phyloP scores from a whole-genome alignment of 2,329 filamentous ascomycete species.

The Xylogone sp. region DNA sequence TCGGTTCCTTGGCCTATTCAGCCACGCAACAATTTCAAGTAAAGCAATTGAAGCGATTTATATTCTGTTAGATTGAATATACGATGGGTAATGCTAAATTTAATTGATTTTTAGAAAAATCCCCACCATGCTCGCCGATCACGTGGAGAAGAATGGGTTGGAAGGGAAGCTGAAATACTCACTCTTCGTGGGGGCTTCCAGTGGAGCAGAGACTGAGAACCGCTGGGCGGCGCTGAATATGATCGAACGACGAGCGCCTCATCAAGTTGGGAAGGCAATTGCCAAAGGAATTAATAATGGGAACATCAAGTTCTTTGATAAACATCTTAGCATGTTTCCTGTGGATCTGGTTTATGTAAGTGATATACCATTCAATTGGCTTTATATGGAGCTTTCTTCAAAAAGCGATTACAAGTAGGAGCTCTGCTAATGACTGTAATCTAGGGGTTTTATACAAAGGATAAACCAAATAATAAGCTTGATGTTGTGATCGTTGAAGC shows the following conservation, averaged over 20 bases:
- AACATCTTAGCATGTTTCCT: conserved; percentile 91
- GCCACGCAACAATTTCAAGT: no score
- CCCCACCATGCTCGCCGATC: conserved; percentile 78
- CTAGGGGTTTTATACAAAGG: conserved; percentile 77
- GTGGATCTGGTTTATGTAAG: conserved; percentile 75
- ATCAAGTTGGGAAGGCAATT: conserved; percentile 89
- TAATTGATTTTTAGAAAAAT: conserved; percentile 57
- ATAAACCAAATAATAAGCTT: conserved; percentile 66
- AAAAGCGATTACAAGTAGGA: neutral
- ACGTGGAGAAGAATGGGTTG: conserved; percentile 82
- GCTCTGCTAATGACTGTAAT: conserved; percentile 6
- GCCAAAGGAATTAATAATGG: conserved; percentile 88
- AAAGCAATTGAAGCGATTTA: no score
- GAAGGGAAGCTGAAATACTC: conserved; percentile 83
- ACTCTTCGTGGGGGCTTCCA: conserved; percentile 86
- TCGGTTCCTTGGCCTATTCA: no score
- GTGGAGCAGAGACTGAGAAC: conserved; percentile 82
- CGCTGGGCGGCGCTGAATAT: conserved; percentile 86
- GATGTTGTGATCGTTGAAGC: conserved; percentile 86
- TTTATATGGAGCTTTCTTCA: neutral
- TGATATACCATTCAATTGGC: conserved; percentile 8
- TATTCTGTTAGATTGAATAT: neutral
- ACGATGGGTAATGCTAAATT: neutral
- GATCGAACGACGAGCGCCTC: conserved; percentile 80
- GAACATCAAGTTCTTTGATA: conserved; percentile 88